phyloP scores from a whole-genome alignment of 2,329 filamentous ascomycete genomes.

The Cladophialophora immunda region DNA sequence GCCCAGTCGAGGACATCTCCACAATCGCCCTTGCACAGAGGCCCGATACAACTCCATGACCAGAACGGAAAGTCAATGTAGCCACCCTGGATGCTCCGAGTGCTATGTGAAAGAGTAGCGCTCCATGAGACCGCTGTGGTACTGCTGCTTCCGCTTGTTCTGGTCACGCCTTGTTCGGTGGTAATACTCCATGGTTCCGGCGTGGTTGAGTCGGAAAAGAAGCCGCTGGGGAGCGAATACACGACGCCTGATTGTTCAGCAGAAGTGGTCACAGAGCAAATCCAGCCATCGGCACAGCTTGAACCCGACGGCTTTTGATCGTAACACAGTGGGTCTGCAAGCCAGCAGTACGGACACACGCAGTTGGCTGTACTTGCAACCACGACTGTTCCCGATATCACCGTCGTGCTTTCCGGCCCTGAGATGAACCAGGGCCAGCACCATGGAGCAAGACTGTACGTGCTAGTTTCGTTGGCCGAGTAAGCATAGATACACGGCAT shows the following conservation, averaged over 20 bases:
- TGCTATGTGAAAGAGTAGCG: slow-evolving; percentile 10
- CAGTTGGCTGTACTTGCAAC: slow-evolving; percentile 7
- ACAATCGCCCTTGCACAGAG: slow-evolving; percentile 16
- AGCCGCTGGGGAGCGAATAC: slow-evolving; percentile 12
- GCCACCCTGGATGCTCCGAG: slow-evolving; percentile 12
- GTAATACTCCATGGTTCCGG: background rate
- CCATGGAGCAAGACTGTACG: slow-evolving; percentile 12
- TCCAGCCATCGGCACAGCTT: slow-evolving; percentile 22
- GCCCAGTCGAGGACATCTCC: slow-evolving; percentile 6
- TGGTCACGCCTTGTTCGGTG: background rate
- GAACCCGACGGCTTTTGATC: slow-evolving; percentile 9
- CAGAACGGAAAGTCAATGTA: slow-evolving; percentile 18
- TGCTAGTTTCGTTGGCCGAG: background rate
- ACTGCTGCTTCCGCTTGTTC: slow-evolving; percentile 10
- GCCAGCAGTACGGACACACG: slow-evolving; percentile 16
- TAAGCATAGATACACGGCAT: slow-evolving; percentile 3
- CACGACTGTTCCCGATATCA: background rate
- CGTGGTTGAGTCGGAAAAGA: background rate
- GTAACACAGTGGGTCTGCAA: slow-evolving; percentile 11
- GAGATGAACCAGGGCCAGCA: background rate
- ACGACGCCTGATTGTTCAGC: background rate
- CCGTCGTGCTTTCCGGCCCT: background rate
- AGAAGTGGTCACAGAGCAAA: slow-evolving; percentile 17
- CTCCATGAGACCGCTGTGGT: slow-evolving; percentile 5
- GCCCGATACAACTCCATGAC: slow-evolving; percentile 20